Evolutionary conservation across 805 yeast genomes (phyloP), one percentile per base, ranked within the genome.

Genomic region (Barnettozyma sp.): DNA sequence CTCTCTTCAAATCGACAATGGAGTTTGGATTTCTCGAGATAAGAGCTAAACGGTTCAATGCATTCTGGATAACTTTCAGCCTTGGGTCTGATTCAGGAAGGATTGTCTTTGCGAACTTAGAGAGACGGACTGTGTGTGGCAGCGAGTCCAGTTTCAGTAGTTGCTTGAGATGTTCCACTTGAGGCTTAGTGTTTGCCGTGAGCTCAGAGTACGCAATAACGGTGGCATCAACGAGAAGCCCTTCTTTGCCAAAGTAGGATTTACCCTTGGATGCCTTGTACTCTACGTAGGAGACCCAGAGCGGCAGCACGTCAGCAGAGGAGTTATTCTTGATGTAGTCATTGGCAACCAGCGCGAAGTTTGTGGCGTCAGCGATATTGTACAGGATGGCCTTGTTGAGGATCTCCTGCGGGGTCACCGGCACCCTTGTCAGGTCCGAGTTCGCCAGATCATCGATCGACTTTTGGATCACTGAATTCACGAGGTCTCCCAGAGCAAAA

Each of bases 271-370:
- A 2, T 7, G 38, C 35, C 10, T 31, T 30, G 30, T 46, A 47
- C 37, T 52, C 55, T 11, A 47, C 33, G 29, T 24, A 51, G 2
- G 46, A 38, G 4, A 51, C 54, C 54, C 55, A 49, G 13, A 49
- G 29, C 3, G 41, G 36, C 18, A 52, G 33, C 4, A 45, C 44
- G 22, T 40, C 50, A 10, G 30, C 21, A 11, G 22, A 18, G 1
- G 40, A 35, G 7, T 48, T 50, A 7, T 43, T 36, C 22, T 34
- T 38, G 24, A 50, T 34, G 27, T 39, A 27, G 22, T 41, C 33
- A 7, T 16, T 13, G 10, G 45, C 47, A 16, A 50, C 44, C 7
- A 16, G 18, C 10, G 37, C 32, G 26, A 46, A 50, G 29, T 33
- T 33, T 0, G 38, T 34, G 2, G 26, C 14, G 17, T 34, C 35